Conservation (phyloP, 2,329 filamentous ascomycete genomes). For the Salinomyces thailandicus region DNA sequence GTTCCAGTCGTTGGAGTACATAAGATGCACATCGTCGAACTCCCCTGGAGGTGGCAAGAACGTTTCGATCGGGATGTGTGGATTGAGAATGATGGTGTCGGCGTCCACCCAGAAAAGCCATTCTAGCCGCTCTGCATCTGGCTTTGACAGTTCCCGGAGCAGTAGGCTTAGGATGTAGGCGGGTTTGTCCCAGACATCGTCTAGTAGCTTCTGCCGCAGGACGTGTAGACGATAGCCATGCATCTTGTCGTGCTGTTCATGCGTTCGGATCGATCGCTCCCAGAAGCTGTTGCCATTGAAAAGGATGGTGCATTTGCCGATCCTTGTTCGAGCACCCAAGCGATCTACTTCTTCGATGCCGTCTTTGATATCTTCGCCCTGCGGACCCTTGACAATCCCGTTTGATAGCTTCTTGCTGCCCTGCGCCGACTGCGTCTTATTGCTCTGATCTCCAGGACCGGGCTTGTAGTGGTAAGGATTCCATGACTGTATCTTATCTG, state of each 20-base stretch:
- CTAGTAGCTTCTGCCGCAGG: constrained; percentile 32
- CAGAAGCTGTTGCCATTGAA: constrained; percentile 31
- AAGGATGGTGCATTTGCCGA: constrained; percentile 32
- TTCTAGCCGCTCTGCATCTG: constrained; percentile 29
- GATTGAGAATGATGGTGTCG: constrained; percentile 36
- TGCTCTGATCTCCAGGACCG: neutral
- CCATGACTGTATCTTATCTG: constrained; percentile 23
- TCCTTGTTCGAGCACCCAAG: constrained; percentile 22
- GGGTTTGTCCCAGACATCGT: constrained; percentile 36
- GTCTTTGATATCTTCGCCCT: constrained; percentile 16
- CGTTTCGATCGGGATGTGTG: constrained; percentile 30
- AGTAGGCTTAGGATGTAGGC: constrained; percentile 35
- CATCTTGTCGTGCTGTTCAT: constrained; percentile 31
- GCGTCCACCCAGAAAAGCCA: constrained; percentile 37
- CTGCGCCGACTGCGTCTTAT: constrained; percentile 2
- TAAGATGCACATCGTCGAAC: constrained; percentile 28
- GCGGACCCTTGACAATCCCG: neutral
- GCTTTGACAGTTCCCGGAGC: constrained; percentile 30
- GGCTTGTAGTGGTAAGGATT: constrained; percentile 14
- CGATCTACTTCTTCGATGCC: constrained; percentile 19
- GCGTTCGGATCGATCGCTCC: constrained; percentile 32
- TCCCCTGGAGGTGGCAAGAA: constrained; percentile 29
- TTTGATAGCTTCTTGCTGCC: constrained; percentile 1
- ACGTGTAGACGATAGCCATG: constrained; percentile 35
- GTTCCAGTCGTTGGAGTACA: constrained; percentile 32